phyloP scores from a whole-genome alignment of 495 filamentous ascomycete genomes.

The Podospora australis region DNA sequence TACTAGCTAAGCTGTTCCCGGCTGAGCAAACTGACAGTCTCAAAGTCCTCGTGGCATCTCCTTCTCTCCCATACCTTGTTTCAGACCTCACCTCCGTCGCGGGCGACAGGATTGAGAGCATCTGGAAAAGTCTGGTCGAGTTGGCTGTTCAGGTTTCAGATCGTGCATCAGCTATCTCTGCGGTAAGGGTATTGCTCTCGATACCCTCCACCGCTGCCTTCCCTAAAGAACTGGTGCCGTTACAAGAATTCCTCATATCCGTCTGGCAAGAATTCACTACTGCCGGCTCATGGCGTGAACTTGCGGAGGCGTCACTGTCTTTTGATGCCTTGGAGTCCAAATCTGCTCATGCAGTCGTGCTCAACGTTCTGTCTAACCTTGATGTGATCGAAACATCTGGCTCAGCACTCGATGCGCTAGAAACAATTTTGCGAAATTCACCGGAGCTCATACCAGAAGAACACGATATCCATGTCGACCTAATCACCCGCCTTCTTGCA shows the following conservation, averaged over 20 bases:
- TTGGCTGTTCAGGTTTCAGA: conserved; percentile 23
- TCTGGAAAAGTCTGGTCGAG: conserved; percentile 32
- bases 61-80: conserved; percentile 30
- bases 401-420: conserved; percentile 30
- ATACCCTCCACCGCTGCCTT: conserved; percentile 21
- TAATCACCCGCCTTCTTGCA: conserved; percentile 39
- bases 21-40: conserved; percentile 13
- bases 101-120: conserved; percentile 20
- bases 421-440: conserved; percentile 30
- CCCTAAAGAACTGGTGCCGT: conserved; percentile 18
- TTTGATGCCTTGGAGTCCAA: conserved; percentile 25
- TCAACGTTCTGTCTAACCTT: conserved; percentile 22
- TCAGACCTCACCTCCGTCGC: conserved; percentile 28
- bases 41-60: conserved; percentile 25
- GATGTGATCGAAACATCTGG: conserved; percentile 8
- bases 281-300: conserved; percentile 20
- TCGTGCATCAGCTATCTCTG: conserved; percentile 13
- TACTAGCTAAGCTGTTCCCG: conserved; percentile 18
- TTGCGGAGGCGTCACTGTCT: conserved; percentile 36
- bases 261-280: conserved; percentile 28
- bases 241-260: conserved; percentile 36
- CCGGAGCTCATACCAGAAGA: conserved; percentile 29
- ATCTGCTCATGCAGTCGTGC: conserved; percentile 20
- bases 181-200: conserved; percentile 34
- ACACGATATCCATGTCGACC: conserved; percentile 28